Evolutionary conservation across 257 asterid species (phyloP), one percentile per base, ranked within the genome.

Genomic region (Lycium barbarum): DNA sequence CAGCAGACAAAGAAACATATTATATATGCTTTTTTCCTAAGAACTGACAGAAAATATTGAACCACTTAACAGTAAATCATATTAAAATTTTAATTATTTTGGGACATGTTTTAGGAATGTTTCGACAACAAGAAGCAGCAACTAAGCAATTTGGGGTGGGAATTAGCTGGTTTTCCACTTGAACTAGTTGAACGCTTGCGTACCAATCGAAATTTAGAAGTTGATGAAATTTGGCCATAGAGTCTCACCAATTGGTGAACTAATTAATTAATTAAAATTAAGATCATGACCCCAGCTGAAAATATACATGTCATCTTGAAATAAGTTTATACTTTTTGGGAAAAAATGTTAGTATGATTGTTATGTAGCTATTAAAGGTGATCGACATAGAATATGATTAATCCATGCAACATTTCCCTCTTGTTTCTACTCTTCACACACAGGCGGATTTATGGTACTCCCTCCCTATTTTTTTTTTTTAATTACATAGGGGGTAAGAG

Each of bases 101-200:
- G 10, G n/a, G n/a, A 73, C 80, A 47, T 73, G 80, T 73, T 73
- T 73, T n/a, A 45, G 36, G 38, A 43, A 71, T 43, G 79, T 43
- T 18, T 72, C 7, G 58, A 73, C 38, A 72, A 45, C 3, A 45
- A 73, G 14, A 71, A 71, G 43, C 57, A 71, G 18, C 79, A 71
- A 43, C 36, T 18, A 20, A 4, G 59, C 38, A 20, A 72, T 72
- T 33, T 45, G 10, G 33, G 45, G n/a, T 11, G 80, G 80, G 9
- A 65, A 47, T n/a, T 73, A 47, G 80, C 54, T 73, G 58, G 80
- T 73, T 73, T 26, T 45, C 80, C 80, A 73, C 80, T 73, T 45
- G 79, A 43, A 43, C 9, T 71, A 71, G 51, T 40, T 71, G 53
- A 70, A 38, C 53, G 10, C 33, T 70, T 38, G 49, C 54, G 0